Base-by-base conservation (phyloP, 2,329 filamentous ascomycete genomes). In the Pseudocercospora musae region DNA sequence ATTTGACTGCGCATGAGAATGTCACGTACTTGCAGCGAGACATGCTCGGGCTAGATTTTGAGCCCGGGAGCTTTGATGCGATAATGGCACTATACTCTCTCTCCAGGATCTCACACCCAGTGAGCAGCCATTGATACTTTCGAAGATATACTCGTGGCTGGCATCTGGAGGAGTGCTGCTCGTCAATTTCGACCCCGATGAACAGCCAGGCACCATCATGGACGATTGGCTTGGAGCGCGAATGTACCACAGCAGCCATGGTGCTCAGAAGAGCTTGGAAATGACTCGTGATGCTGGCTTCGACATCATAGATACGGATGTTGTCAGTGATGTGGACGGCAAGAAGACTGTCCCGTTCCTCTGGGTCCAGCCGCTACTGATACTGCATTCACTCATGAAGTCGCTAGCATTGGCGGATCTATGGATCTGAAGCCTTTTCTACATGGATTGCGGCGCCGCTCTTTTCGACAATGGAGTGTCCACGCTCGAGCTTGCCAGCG, bases 251-350 rank as follows among this genome's bases (percentile, higher is more conserved):
- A 65, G 64, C 40, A 57, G 64, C n/a, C 63, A 58, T 23, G 74
- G 69, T 9, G 70, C 70, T 33, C 72, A 77, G 66, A 63, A 65
- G 46, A 70, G 68, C 66, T 73, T 77, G 66, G 73, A 75, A 66
- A 69, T 78, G 63, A 71, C 75, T 6, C 68, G 72, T 58, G 71
- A 67, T 29, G 72, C 63, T 25, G 77, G 77, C 62, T 69, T 79
- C 69, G 74, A 69, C 58, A 23, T 66, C 7, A 25, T 66, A 37
- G 27, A 53, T 18, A 48, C 50, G 10, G 65, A 67, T 11, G 62
- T 65, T 40, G 57, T 52, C 4, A 52, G 44, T 20, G 29, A 9
- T 4, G 57, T 59, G 1, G 48, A 59, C 21, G 44, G 44, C 40
- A 53, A 59, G 29, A 25, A 63, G 49, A 60, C 57, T n/a, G 57